These are phyloP conservation scores for Arthromyces matolae DNA, from an alignment of 768 basidiomycete genomes.

Conservation along the genomic window DNA sequence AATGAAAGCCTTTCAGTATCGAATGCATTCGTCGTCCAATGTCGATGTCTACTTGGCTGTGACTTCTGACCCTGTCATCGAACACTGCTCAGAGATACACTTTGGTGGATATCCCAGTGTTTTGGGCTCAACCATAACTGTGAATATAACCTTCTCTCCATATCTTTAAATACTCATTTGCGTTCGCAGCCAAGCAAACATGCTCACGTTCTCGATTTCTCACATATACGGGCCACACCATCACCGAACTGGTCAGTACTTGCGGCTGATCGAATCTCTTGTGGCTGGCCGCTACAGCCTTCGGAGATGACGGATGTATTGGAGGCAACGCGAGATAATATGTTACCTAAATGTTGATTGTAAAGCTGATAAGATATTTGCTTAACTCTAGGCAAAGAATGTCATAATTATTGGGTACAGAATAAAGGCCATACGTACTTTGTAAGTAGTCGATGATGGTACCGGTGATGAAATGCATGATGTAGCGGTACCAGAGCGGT, in stretches of 20 bases:
- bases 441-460: too few relatives aligned
- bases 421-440: too few relatives aligned
- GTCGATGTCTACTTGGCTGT: slow-evolving; percentile 67
- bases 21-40: slow-evolving; percentile 73
- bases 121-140: slow-evolving; percentile 20
- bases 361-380: too few relatives aligned
- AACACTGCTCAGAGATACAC: slow-evolving; percentile 58
- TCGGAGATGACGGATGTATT: slow-evolving; percentile 2
- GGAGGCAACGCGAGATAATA: not conserved
- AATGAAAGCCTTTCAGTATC: slow-evolving; percentile 53
- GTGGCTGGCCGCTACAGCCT: slow-evolving; percentile 10
- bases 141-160: slow-evolving; percentile 3
- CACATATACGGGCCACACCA: slow-evolving; percentile 69
- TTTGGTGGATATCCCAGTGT: slow-evolving; percentile 61
- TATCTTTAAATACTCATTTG: not conserved
- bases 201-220: slow-evolving; percentile 75
- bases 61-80: slow-evolving; percentile 75
- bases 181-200: slow-evolving; percentile 32
- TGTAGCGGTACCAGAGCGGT: too few relatives aligned
- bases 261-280: slow-evolving; percentile 11
- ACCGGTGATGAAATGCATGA: too few relatives aligned
- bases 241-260: slow-evolving; percentile 73
- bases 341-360: slow-evolving; percentile 4
- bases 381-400: too few relatives aligned
- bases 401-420: too few relatives aligned